phyloP scores from a whole-genome alignment of 2,329 filamentous ascomycete genomes.

The Apiospora arundinis region DNA sequence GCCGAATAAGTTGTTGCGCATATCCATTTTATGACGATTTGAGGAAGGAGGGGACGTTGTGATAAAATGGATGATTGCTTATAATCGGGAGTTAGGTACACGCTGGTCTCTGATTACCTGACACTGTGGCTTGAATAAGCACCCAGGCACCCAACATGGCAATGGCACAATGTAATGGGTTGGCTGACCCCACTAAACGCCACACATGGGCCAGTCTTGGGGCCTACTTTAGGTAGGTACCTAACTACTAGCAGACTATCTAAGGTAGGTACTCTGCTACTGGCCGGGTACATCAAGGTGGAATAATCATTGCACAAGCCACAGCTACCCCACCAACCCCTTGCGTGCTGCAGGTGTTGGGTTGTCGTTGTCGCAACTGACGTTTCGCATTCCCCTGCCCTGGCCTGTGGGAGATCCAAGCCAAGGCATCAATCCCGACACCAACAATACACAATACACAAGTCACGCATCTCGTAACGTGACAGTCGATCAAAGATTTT shows the following conservation, averaged over 20 bases:
- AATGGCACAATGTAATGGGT: neutral
- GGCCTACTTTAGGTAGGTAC: too few species aligned
- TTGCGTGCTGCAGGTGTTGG: neutral
- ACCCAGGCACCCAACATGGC: neutral
- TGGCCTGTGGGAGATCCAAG: neutral
- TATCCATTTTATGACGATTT: conserved; percentile 40
- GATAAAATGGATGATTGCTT: neutral
- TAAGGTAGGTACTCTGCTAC: too few species aligned
- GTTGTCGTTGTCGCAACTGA: conserved; percentile 23
- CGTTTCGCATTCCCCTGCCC: conserved; percentile 21
- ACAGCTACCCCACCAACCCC: neutral
- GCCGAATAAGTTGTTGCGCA: conserved; percentile 53
- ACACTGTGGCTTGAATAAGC: conserved; percentile 4
- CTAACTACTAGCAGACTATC: too few species aligned
- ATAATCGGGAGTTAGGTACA: neutral
- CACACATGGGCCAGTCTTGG: neutral
- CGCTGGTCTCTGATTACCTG: conserved; percentile 5
- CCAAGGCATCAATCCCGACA: too few species aligned
- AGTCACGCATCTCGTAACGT: too few species aligned
- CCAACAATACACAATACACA: too few species aligned
- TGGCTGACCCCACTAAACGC: neutral
- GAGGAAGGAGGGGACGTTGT: neutral
- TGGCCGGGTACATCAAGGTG: too few species aligned
- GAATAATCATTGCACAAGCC: neutral
- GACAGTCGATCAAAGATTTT: too few species aligned